Conservation (phyloP, 2,329 filamentous ascomycete species). For the Fusarium oligoseptatum region DNA sequence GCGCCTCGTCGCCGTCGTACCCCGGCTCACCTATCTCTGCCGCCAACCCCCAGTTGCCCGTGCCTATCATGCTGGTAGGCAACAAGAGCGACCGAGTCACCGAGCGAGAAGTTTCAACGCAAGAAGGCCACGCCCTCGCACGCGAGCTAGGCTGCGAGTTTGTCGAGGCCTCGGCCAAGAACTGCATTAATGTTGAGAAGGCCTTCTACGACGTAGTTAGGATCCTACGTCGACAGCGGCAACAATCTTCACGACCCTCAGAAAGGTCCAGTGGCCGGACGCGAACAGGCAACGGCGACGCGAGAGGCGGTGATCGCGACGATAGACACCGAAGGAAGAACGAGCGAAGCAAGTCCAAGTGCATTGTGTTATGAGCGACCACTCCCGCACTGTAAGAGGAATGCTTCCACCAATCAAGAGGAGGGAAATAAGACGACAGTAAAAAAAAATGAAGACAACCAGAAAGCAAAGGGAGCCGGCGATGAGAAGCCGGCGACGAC, state of each 20-base stretch:
- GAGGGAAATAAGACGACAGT: constrained; percentile 33
- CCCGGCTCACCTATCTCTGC: constrained; percentile 79
- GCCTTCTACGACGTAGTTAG: constrained; percentile 98
- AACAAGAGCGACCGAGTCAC: constrained; percentile 99
- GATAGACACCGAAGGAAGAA: constrained; percentile 53
- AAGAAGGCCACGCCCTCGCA: constrained; percentile 92
- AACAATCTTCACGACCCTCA: constrained; percentile 62
- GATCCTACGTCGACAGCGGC: constrained; percentile 86
- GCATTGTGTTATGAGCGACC: constrained; percentile 56
- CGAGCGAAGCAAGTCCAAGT: constrained; percentile 54
- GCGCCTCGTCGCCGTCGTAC: constrained; percentile 80
- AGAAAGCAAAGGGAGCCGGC: constrained; percentile 13
- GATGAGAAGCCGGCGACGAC: constrained; percentile 34
- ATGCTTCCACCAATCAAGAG: constrained; percentile 26
- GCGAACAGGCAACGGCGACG: constrained; percentile 54
- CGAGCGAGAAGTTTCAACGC: constrained; percentile 94
- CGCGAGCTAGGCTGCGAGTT: constrained; percentile 96
- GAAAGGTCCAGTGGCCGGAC: constrained; percentile 55
- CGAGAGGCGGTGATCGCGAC: constrained; percentile 50
- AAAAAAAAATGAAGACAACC: constrained; percentile 19
- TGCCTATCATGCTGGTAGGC: constrained; percentile 97
- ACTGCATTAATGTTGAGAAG: constrained; percentile 98
- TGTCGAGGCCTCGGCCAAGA: constrained; percentile 96
- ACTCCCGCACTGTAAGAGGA: constrained; percentile 1
- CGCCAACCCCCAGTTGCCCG: constrained; percentile 72